Evolutionary conservation across 495 filamentous ascomycete species (phyloP).

Genomic region (Penicillium macrosclerotiorum): DNA sequence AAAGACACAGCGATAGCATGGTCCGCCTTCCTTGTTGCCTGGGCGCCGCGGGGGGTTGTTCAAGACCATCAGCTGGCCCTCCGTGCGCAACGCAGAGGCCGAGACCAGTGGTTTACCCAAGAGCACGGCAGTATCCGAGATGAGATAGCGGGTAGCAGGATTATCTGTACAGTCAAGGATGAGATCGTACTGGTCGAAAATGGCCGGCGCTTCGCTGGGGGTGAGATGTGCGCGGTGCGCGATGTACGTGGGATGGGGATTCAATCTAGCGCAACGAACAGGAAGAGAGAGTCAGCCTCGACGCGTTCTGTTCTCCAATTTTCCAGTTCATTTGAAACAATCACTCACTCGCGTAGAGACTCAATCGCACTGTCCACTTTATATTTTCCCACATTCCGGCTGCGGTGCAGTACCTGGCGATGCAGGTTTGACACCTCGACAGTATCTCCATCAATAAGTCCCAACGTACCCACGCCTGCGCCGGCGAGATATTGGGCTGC

Average conservation of each 20-base stretch:
- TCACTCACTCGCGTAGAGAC: slow-evolving; percentile 59
- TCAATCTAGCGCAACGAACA: slow-evolving; percentile 62
- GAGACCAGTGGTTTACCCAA: slow-evolving; percentile 78
- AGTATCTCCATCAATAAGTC: slow-evolving; percentile 80
- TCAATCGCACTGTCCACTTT: slow-evolving; percentile 81
- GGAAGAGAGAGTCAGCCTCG: background rate
- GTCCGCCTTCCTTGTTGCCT: slow-evolving; percentile 55
- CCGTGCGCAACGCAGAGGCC: slow-evolving; percentile 79
- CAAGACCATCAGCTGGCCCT: slow-evolving; percentile 87
- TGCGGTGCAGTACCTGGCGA: slow-evolving; percentile 81
- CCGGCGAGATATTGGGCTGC: slow-evolving; percentile 87
- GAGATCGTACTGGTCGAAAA: slow-evolving; percentile 70
- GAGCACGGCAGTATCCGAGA: slow-evolving; percentile 85
- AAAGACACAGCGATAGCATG: slow-evolving; percentile 94
- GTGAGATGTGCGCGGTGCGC: slow-evolving; percentile 60
- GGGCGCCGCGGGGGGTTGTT: slow-evolving; percentile 49
- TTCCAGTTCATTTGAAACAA: too few relatives aligned
- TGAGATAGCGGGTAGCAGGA: slow-evolving; percentile 84
- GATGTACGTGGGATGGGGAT: slow-evolving; percentile 63
- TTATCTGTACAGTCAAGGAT: slow-evolving; percentile 95
- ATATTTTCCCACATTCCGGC: slow-evolving; percentile 63
- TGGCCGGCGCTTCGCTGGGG: slow-evolving; percentile 59
- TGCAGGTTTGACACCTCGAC: slow-evolving; percentile 92
- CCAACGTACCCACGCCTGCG: slow-evolving; percentile 80
- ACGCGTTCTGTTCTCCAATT: background rate